Evolutionary conservation across 2,329 filamentous ascomycete genomes (phyloP).

Genomic region (Xylariaceae sp.): DNA sequence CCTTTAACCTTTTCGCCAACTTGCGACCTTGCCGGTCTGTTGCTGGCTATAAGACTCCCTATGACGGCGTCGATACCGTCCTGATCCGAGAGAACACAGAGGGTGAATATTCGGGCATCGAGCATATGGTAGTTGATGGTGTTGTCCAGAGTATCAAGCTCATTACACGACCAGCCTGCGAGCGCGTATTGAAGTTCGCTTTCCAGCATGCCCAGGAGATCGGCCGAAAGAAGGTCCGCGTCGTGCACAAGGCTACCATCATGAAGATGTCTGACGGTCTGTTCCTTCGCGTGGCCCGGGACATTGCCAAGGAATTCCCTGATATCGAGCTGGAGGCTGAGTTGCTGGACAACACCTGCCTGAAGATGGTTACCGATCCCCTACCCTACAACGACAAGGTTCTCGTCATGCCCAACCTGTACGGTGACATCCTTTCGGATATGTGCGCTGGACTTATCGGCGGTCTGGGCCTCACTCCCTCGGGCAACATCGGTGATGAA

Average conservation of each 20-base stretch:
- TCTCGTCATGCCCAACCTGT: conserved; percentile 95
- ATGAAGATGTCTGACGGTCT: conserved; percentile 99
- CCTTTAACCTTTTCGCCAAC: conserved; percentile 99
- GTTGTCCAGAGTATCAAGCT: conserved; percentile 99
- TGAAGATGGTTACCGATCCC: conserved; percentile 98
- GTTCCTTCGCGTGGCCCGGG: conserved; percentile 81
- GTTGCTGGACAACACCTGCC: conserved; percentile 97
- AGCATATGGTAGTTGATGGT: conserved; percentile 96
- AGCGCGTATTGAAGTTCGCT: conserved; percentile 93
- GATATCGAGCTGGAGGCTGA: conserved; percentile 95
- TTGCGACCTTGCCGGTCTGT: conserved; percentile 96
- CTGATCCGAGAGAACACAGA: conserved; percentile 99
- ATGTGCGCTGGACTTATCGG: conserved; percentile 99
- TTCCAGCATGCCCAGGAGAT: conserved; percentile 97
- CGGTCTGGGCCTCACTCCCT: conserved; percentile 93
- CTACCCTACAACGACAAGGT: conserved; percentile 98
- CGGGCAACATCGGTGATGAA: conserved; percentile 97
- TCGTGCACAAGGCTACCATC: conserved; percentile 99
- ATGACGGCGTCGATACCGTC: conserved; percentile 94
- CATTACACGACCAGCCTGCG: conserved; percentile 90
- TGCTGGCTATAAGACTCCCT: conserved; percentile 96
- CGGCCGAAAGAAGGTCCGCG: conserved; percentile 93
- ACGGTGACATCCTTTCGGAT: conserved; percentile 98
- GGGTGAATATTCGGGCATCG: conserved; percentile 98
- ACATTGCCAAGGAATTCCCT: conserved; percentile 93